Base-by-base conservation (phyloP, 306 rosid genomes). In the Crataegus laevigata region DNA sequence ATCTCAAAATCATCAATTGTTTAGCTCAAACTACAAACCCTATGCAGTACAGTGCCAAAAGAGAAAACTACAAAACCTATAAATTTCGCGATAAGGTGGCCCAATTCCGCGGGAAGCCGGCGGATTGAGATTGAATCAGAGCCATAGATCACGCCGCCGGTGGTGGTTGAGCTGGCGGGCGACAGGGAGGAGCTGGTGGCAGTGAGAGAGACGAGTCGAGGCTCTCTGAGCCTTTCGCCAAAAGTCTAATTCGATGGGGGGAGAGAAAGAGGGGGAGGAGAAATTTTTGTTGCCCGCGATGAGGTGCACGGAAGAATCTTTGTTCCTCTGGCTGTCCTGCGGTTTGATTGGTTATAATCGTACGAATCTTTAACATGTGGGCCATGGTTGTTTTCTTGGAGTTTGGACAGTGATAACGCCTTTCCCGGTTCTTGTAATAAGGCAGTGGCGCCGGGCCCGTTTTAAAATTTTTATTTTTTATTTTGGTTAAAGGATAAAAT, bases 11-110 rank as follows among this genome's bases (percentile, higher is more conserved):
- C 50, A 32, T 54, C 73, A 17, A 57, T 24, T 68, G 42, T 34
- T 50, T 77, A 61, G 78, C 66, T 71, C 3, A 71, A 65, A 50
- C 15, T 26, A 62, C 75, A 74, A 77, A 70, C 86, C 89, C 77
- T 69, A 77, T 79, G 5, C 74, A 74, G 55, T 50, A 21, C 11
- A 21, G 19, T 45, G 14, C 52, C 14, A 14, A 45, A 4, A 45
- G 52, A 54, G 60, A 54, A 77, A 66, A 51, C 6, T 45, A 63
- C 77, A 74, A 77, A 71, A 84, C 89, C 69, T 70, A 75, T 79
- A 7, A 80, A 71, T 21, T 54, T 32, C 6, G 47, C 28, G 63
- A 79, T 73, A 60, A 73, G 77, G 59, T 36, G 74, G 36, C 65
- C 58, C 69, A 82, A 71, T 68, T 71, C 29, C 71, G 67, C 66